phyloP scores from a whole-genome alignment of 2,329 filamentous ascomycete genomes.

The Aaosphaeria pasadenensis region DNA sequence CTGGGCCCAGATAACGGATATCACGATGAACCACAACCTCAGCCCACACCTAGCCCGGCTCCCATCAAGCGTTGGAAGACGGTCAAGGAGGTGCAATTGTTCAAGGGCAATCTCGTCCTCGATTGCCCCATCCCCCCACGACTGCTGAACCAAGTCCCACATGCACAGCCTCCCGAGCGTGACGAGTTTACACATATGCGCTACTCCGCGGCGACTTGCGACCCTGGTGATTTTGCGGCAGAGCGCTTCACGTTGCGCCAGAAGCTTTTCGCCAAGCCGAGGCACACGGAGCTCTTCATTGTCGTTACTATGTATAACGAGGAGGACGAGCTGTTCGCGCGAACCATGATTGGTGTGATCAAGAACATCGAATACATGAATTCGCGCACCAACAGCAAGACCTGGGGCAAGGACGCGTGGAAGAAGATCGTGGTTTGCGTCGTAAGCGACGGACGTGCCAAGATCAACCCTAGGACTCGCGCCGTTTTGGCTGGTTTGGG shows the following conservation, averaged over 20 bases:
- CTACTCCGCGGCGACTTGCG: constrained; percentile 92
- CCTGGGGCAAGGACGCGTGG: constrained; percentile 98
- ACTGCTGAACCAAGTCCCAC: constrained; percentile 81
- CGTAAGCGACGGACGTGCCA: constrained; percentile 92
- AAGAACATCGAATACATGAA: constrained; percentile 99
- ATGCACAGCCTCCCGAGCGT: constrained; percentile 74
- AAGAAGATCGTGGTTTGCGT: constrained; percentile 99
- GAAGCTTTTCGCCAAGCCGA: constrained; percentile 84
- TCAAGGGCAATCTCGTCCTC: constrained; percentile 93
- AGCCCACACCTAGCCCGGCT: constrained; percentile 54
- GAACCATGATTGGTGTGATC: constrained; percentile 95
- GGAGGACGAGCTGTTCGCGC: constrained; percentile 90
- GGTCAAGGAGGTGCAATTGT: constrained; percentile 96
- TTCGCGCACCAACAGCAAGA: constrained; percentile 86
- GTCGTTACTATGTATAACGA: constrained; percentile 99
- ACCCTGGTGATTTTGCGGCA: constrained; percentile 82
- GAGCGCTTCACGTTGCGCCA: constrained; percentile 90
- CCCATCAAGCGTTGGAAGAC: constrained; percentile 92
- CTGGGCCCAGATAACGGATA: constrained; percentile 34
- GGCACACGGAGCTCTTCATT: constrained; percentile 93
- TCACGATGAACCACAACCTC: constrained; percentile 41
- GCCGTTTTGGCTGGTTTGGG: constrained; percentile 90
- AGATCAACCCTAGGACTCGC: constrained; percentile 90
- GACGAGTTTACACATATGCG: constrained; percentile 87
- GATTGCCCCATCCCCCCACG: constrained; percentile 93